phyloP scores from a whole-genome alignment of 1,284 basidiomycete genomes.

The Ganoderma multipileum region DNA sequence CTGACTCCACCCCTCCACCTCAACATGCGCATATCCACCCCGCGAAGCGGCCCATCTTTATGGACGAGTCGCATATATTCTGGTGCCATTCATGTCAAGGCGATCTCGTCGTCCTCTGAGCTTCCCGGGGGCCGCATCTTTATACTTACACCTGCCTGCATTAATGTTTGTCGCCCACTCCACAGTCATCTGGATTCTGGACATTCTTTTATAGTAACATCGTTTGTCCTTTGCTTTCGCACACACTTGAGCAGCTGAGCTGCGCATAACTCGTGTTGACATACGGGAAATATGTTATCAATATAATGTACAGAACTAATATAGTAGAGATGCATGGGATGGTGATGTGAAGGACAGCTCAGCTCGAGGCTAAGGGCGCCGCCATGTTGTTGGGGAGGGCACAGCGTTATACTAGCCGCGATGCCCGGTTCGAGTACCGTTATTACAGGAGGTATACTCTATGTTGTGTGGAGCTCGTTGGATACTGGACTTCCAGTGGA shows the following conservation, averaged over 20 bases:
- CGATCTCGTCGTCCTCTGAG: conserved; percentile 76
- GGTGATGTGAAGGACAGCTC: not conserved
- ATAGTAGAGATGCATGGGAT: conserved; percentile 23
- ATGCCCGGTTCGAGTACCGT: conserved; percentile 6
- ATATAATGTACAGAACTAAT: conserved; percentile 31
- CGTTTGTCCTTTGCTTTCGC: conserved; percentile 1
- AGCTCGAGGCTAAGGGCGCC: conserved; percentile 4
- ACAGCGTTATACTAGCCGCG: conserved; percentile 18
- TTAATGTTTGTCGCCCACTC: not conserved
- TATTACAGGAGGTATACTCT: conserved; percentile 5
- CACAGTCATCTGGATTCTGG: not conserved
- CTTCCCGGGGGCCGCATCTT: conserved; percentile 19
- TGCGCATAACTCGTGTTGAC: not conserved
- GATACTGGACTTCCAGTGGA: not conserved
- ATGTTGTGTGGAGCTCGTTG: conserved; percentile 6
- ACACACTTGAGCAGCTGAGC: not conserved
- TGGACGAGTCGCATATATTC: conserved; percentile 85
- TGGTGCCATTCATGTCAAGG: conserved; percentile 84
- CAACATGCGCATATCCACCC: conserved; percentile 21
- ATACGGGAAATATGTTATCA: conserved; percentile 14
- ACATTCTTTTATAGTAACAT: not conserved
- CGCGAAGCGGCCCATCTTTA: conserved; percentile 63
- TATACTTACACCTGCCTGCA: not conserved
- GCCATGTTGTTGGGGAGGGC: conserved; percentile 4
- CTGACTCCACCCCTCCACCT: conserved; percentile 19